These are phyloP conservation scores for Xylariaceae sp. DNA, from an alignment of 2,329 filamentous ascomycete genomes.

Conservation along the genomic window DNA sequence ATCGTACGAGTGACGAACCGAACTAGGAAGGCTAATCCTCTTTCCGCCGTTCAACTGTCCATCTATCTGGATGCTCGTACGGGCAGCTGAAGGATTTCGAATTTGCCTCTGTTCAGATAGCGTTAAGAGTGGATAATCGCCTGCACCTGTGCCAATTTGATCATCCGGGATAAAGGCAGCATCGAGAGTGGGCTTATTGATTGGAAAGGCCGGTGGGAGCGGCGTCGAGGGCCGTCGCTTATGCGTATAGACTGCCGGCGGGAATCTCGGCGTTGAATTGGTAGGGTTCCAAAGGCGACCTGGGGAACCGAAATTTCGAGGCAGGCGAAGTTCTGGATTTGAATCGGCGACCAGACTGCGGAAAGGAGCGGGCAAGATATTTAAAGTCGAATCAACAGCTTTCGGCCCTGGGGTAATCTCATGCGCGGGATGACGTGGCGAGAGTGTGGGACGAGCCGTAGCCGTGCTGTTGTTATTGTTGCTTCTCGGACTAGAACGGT, in stretches of 20 bases:
- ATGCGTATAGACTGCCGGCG: constrained; percentile 31
- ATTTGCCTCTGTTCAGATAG: constrained; percentile 47
- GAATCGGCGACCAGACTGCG: constrained; percentile 37
- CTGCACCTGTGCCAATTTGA: constrained; percentile 36
- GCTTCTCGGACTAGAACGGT: neutral
- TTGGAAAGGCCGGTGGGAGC: constrained; percentile 47
- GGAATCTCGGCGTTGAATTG: constrained; percentile 50
- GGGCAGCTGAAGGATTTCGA: constrained; percentile 39
- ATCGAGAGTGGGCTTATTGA: constrained; percentile 42
- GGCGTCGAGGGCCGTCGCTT: constrained; percentile 50
- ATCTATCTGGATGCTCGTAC: constrained; percentile 49
- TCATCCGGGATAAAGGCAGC: constrained; percentile 35
- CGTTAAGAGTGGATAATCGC: constrained; percentile 48
- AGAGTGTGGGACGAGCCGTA: constrained; percentile 13
- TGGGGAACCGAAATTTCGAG: constrained; percentile 38
- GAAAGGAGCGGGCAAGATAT: constrained; percentile 38
- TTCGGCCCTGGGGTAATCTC: constrained; percentile 24
- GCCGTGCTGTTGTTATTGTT: constrained; percentile 3
- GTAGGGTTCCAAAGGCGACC: constrained; percentile 57
- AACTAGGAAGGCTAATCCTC: constrained; percentile 49
- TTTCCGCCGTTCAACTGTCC: constrained; percentile 41
- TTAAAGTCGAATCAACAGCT: constrained; percentile 17
- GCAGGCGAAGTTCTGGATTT: constrained; percentile 29
- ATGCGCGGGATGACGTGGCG: constrained; percentile 17
- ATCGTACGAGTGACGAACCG: constrained; percentile 51